Base-by-base conservation (phyloP, 208 protist genomes). In the Wallacemonas sp. region DNA sequence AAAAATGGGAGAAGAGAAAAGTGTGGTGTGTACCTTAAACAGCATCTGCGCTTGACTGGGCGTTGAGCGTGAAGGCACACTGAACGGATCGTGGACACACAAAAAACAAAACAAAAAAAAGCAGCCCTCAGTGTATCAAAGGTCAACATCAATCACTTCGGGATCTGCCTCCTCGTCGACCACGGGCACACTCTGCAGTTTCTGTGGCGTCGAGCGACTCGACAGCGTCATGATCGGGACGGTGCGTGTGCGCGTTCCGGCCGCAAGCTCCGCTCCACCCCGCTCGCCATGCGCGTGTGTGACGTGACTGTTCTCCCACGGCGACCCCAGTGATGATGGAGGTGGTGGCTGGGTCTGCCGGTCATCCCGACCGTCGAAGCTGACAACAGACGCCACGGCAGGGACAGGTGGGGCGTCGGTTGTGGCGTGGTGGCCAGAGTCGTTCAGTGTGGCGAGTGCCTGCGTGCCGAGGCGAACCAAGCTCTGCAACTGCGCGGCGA, bases 211-310 rank as follows among this genome's bases (percentile, higher is more conserved):
- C 16, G 52, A 58, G 52, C 52, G 52, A 39, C 52, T 58, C 4
- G 52, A 43, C 16, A 58, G 52, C 4, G 52, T 58, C 52, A 58
- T 24, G 52, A 58, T 58, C 29, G 52, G 52, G 6, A 58, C 30
- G n/a, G 52, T 58, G 52, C 52, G 52, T 2, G 52, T 58, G 26
- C 52, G 52, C 14, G 30, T 3, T 11, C n/a, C 34, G 29, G 52
- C 9, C 3, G 38, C 8, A 5, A 58, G 17, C n/a, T 34, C 32
- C 3, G 30, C n/a, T 16, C 9, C 36, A 41, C 36, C 9, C 36
- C 9, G 36, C 6, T 41, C 14, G 9, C 9, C 6, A 41, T 14
- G 36, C 36, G 36, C 9, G 9, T 6, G 36, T 6, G 36, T 14
- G 36, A 41, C 36, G 36, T 14, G 6, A 14, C 14, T 6, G 36